A percentile compares a stretch with the other conserved stretches of the same genome.
Evolutionary conservation across 225 moss, liverwort and hornwort genomes (phyloP).

Genomic region (Bryum argenteum): DNA sequence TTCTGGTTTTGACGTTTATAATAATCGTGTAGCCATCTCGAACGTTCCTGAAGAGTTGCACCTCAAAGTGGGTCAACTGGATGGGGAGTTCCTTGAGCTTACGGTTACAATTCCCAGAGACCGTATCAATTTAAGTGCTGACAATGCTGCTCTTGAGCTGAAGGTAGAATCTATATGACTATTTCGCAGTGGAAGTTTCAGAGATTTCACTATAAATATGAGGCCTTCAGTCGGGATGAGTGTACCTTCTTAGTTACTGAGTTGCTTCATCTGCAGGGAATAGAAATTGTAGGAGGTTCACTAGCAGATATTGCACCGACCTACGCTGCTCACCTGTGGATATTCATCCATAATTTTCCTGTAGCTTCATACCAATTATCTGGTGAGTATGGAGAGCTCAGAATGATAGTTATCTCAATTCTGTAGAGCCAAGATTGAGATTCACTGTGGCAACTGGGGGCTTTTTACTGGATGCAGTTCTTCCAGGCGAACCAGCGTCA

Average conservation of each 20-base stretch:
- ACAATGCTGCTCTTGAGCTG: constrained; percentile 42
- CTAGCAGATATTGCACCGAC: constrained; percentile 42
- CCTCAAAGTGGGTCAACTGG: constrained; percentile 45
- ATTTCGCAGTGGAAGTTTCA: background rate
- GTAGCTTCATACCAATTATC: constrained; percentile 51
- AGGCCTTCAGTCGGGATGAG: background rate
- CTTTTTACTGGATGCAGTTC: constrained; percentile 37
- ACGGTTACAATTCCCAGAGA: constrained; percentile 36
- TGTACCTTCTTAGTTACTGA: constrained; percentile 8
- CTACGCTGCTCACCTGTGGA: constrained; percentile 53
- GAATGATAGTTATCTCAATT: background rate
- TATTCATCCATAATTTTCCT: constrained; percentile 50
- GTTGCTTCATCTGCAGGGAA: constrained; percentile 29
- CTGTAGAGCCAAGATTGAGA: background rate
- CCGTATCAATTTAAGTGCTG: constrained; percentile 31
- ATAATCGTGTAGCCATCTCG: constrained; percentile 47
- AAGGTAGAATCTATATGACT: constrained; percentile 31
- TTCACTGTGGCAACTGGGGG: constrained; percentile 3
- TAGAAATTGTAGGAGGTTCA: constrained; percentile 43
- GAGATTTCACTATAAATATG: background rate
- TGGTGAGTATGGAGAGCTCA: constrained; percentile 27
- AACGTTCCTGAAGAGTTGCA: constrained; percentile 52
- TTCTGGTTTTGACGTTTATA: constrained; percentile 51
- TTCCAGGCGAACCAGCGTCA: constrained; percentile 49
- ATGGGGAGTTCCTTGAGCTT: constrained; percentile 52